Conservation (phyloP, 257 asterid species). For the Solanum chilense region DNA sequence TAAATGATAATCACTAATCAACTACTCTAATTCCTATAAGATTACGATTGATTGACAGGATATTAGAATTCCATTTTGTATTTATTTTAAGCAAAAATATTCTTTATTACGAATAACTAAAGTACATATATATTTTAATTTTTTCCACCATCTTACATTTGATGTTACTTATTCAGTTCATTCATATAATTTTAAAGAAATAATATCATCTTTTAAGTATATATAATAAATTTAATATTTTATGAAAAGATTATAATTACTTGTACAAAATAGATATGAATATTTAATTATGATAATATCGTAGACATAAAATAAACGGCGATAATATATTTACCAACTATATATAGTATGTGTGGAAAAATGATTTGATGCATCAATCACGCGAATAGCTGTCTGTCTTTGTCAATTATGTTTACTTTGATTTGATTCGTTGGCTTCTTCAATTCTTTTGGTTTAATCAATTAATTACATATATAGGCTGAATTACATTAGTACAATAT, state of each 20-base stretch:
- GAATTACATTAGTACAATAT: not conserved
- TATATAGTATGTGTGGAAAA: not conserved
- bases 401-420: not conserved
- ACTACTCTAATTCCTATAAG: not conserved
- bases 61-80: not conserved
- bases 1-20: not conserved
- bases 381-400: not conserved
- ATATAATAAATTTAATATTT: not conserved
- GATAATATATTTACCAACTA: not conserved
- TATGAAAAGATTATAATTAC: not conserved
- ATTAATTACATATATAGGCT: not conserved
- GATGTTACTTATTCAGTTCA: not conserved
- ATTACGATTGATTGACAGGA: not conserved
- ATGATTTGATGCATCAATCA: not conserved
- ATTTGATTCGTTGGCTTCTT: not conserved
- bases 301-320: rapidly evolving
- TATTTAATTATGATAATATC: too few species aligned
- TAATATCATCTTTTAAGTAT: not conserved
- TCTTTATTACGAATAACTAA: not conserved
- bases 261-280: rapidly evolving
- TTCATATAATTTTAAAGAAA: rapidly evolving
- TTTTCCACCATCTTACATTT: not conserved
- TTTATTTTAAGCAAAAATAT: not conserved
- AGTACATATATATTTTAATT: not conserved
- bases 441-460: not conserved